Conservation (phyloP, 2,329 filamentous ascomycete species). For the Colletotrichum lentis region DNA sequence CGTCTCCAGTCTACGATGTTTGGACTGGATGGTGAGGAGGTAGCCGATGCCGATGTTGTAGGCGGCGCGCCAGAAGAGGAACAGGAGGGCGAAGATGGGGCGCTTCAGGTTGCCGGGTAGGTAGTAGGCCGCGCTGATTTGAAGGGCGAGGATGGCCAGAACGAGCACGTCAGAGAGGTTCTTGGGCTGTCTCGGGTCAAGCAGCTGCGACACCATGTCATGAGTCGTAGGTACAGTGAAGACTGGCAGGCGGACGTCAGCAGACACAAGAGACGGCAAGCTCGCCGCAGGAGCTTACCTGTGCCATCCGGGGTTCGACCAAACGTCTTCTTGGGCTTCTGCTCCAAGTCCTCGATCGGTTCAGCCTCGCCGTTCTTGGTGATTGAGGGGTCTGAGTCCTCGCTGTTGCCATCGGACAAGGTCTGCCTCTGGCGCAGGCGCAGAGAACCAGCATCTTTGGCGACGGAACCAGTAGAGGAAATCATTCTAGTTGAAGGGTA, state of each 20-base stretch:
- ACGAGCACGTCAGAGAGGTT: constrained; percentile 88
- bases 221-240: constrained; percentile 96
- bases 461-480: constrained; percentile 37
- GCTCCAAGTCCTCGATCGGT: not conserved
- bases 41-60: constrained; percentile 96
- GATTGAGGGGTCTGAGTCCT: constrained; percentile 17
- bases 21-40: constrained; percentile 87
- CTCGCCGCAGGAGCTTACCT: constrained; percentile 66
- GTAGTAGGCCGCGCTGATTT: constrained; percentile 76
- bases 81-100: constrained; percentile 81
- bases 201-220: constrained; percentile 98
- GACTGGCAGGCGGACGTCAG: constrained; percentile 62
- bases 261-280: constrained; percentile 1
- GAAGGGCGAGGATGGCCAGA: constrained; percentile 76
- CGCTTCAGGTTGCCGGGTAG: constrained; percentile 75
- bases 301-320: constrained; percentile 90
- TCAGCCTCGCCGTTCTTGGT: constrained; percentile 19
- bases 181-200: constrained; percentile 94
- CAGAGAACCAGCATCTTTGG: constrained; percentile 29
- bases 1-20: constrained; percentile 82
- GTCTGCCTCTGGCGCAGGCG: constrained; percentile 30
- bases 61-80: constrained; percentile 88
- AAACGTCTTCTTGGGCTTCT: constrained; percentile 75
- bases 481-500: constrained; percentile 37
- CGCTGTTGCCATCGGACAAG: constrained; percentile 19